Evolutionary conservation across 306 rosid genomes (phyloP).

Genomic region (Lithocarpus polystachyus): DNA sequence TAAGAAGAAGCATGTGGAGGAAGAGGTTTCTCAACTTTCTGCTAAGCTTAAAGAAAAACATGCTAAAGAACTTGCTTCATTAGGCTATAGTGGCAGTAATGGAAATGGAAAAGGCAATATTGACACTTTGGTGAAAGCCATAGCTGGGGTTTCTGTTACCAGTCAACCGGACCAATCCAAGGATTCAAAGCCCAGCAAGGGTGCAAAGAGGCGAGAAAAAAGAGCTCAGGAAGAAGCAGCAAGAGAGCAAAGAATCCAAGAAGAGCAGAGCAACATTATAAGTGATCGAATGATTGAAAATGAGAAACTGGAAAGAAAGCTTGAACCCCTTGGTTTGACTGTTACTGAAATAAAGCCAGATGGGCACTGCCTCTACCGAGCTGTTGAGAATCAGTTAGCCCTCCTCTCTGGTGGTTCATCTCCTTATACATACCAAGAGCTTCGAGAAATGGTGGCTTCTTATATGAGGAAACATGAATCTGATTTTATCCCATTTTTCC

Average conservation of each 20-base stretch:
- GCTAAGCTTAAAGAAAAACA: constrained; percentile 70
- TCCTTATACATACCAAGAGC: constrained; percentile 67
- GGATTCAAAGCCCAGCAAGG: constrained; percentile 61
- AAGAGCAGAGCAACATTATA: constrained; percentile 66
- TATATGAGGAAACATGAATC: constrained; percentile 70
- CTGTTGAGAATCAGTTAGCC: constrained; percentile 76
- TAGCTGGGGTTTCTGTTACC: constrained; percentile 74
- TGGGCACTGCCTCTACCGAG: constrained; percentile 94
- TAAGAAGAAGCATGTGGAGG: constrained; percentile 96
- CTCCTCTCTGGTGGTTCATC: constrained; percentile 52
- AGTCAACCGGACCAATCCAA: constrained; percentile 57
- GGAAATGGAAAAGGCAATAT: constrained; percentile 59
- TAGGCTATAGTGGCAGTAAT: constrained; percentile 57
- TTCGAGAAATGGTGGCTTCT: constrained; percentile 77
- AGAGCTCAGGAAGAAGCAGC: constrained; percentile 85
- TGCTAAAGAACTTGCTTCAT: constrained; percentile 56
- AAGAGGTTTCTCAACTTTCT: constrained; percentile 74
- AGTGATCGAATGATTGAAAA: constrained; percentile 77
- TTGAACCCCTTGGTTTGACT: constrained; percentile 75
- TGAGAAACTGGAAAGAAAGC: constrained; percentile 70
- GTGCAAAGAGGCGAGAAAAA: constrained; percentile 64
- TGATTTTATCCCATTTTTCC: constrained; percentile 77
- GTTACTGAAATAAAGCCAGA: constrained; percentile 84
- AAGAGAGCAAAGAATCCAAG: constrained; percentile 84
- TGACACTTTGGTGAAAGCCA: constrained; percentile 78